Evolutionary conservation across 164 flowering plant genomes (phyloP), one percentile per base, ranked within the genome.

Genomic region (Magnolia officinalis): DNA sequence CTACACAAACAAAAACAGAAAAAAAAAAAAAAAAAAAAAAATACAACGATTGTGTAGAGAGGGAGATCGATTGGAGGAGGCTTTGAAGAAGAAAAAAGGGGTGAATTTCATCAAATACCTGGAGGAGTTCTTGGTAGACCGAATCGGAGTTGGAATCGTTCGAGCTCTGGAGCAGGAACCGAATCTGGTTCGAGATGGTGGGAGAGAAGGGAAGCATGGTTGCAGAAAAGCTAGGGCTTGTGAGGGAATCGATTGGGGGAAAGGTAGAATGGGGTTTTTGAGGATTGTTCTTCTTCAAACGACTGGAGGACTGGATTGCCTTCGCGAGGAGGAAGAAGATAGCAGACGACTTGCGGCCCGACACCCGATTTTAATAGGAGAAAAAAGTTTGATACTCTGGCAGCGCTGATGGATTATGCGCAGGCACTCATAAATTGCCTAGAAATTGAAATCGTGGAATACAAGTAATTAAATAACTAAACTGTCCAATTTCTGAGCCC

Each of bases 131-230:
- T 49, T 70, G 86, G 45, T 84, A 65, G 49, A 91, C 88, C 5
- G 88, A 81, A 68, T 92, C 95, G 80, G 79, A 86, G 86, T 88
- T 88, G 73, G 91, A 81, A 21, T 85, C 91, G 66, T 75, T 81
- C 81, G 83, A 74, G 86, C 82, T 79, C 76, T 86, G 85, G 14
- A 94, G 86, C 82, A 88, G 81, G 81, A 84, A 89, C 37, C 94
- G 90, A 81, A 91, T 88, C 82, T 91, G 93, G 74, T 29, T 75
- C 72, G 92, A 67, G 6, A 84, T 58, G 26, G 81, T 80, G 23
- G 88, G 75, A 19, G 92, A 81, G 61, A 85, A 80, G 13, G 82
- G 79, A 74, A 83, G 76, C 97, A 90, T 91, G 78, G 76, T 61
- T 67, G 73, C 37, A 23, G 50, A 21, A 16, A 50, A 11, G 51